These are phyloP conservation scores for Lipomyces sp. DNA, from an alignment of 805 yeast species.

Conservation along the genomic window DNA sequence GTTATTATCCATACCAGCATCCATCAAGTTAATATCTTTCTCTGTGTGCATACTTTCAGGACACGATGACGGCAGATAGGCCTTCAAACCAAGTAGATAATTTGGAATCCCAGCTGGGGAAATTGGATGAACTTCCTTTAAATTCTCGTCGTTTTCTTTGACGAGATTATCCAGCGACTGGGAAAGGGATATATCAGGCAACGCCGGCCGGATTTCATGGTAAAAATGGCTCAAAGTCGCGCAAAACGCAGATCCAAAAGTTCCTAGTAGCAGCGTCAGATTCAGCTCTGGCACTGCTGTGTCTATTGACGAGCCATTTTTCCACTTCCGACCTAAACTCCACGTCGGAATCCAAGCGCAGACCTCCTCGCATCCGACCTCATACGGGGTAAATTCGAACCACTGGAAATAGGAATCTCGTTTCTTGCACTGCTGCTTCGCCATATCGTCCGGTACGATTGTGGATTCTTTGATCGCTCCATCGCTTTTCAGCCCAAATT, in stretches of 20 bases:
- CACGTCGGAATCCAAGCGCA: constrained; percentile 41
- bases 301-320: constrained; percentile 30
- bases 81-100: constrained; percentile 34
- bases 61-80: constrained; percentile 27
- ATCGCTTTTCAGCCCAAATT: constrained; percentile 31
- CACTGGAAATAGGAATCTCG: constrained; percentile 37
- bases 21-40: constrained; percentile 35
- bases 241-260: constrained; percentile 41
- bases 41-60: constrained; percentile 32
- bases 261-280: constrained; percentile 37
- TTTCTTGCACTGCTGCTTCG: constrained; percentile 6
- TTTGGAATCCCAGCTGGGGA: constrained; percentile 38
- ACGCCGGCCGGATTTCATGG: constrained; percentile 36
- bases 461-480: constrained; percentile 14
- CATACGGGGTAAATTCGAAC: constrained; percentile 41
- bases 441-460: constrained; percentile 4
- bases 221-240: constrained; percentile 40
- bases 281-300: constrained; percentile 34
- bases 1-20: constrained; percentile 41
- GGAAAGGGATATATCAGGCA: constrained; percentile 22
- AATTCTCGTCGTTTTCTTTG: constrained; percentile 33
- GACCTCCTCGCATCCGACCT: constrained; percentile 39
- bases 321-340: constrained; percentile 38
- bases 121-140: constrained; percentile 39
- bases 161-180: constrained; percentile 30